Evolutionary conservation across 306 rosid genomes (phyloP), one percentile per base, ranked within the genome.

Genomic region (Medicago lupulina): DNA sequence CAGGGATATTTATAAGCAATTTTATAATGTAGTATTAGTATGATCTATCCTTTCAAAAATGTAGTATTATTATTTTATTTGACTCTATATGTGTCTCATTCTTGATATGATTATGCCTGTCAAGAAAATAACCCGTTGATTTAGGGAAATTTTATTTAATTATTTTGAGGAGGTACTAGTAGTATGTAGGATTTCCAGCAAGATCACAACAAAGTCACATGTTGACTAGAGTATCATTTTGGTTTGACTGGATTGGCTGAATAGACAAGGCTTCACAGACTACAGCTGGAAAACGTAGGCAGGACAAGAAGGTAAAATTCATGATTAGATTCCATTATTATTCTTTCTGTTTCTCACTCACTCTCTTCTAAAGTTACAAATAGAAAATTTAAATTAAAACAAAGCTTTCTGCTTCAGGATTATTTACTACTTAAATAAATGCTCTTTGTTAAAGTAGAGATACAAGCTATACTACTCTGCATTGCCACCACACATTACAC

Each of bases 321-420:
- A 86, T 90, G 66, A 90, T 92, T 90, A 94, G 98, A 94, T 94
- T 94, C 98, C 96, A 81, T 88, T 94, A 80, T 88, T 94, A 92
- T 94, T 94, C 98, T 88, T 81, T 87, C 62, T 88, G 90, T 86
- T 87, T 85, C 90, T 85, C 63, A 70, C 83, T 59, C 90, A 84
- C 64, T 71, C 81, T 54, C 74, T 71, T n/a, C 23, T 43, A 65
- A 40, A 69, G 57, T 67, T 39, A n/a, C 57, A 73, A 78, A 76
- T 77, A 58, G 2, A 28, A 28, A n/a, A 18, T 3, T 59, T 5
- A 10, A 53, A 19, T 61, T 41, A 21, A 41, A 79, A 62, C 76
- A 77, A 72, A 81, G 86, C 38, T 58, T 11, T 8, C 3, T 58
- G 64, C 12, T 57, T 58, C 34, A 58, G 38, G 34, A 5, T 58